Evolutionary conservation across 306 rosid genomes (phyloP).

Genomic region (Vicia sativa): DNA sequence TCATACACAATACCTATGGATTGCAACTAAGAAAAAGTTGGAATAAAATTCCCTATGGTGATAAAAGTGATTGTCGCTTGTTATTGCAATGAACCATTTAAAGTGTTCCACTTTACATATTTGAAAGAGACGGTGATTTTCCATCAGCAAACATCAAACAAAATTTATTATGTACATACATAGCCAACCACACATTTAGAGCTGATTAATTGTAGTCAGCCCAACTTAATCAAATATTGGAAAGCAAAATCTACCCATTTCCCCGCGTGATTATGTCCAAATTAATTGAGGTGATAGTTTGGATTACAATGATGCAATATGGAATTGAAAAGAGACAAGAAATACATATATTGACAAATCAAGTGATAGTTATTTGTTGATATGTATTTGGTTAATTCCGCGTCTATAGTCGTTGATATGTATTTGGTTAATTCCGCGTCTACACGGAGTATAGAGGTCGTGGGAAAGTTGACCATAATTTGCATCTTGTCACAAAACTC

Average conservation of each 20-base stretch:
- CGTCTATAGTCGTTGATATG: background rate
- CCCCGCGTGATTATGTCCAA: slow-evolving; percentile 13
- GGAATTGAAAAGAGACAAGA: slow-evolving; percentile 2
- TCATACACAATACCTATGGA: background rate
- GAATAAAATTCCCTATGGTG: background rate
- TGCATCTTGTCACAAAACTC: slow-evolving; percentile 22
- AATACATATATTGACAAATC: slow-evolving; percentile 16
- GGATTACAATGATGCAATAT: background rate
- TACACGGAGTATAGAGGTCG: background rate
- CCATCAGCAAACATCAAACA: background rate
- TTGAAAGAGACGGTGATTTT: slow-evolving; percentile 15
- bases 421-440: background rate
- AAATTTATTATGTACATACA: slow-evolving; percentile 2
- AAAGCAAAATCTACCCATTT: background rate
- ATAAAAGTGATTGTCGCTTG: slow-evolving; percentile 16
- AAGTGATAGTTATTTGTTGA: background rate
- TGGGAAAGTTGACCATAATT: slow-evolving; percentile 29
- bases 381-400: background rate
- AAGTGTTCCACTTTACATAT: slow-evolving; percentile 12
- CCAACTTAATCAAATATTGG: background rate
- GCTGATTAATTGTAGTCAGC: background rate
- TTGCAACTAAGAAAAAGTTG: background rate
- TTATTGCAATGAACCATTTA: slow-evolving; percentile 4
- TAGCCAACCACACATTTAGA: background rate
- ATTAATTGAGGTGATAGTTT: background rate